Evolutionary conservation across 2,329 filamentous ascomycete genomes (phyloP).

Genomic region (Pseudocercospora eumusae): DNA sequence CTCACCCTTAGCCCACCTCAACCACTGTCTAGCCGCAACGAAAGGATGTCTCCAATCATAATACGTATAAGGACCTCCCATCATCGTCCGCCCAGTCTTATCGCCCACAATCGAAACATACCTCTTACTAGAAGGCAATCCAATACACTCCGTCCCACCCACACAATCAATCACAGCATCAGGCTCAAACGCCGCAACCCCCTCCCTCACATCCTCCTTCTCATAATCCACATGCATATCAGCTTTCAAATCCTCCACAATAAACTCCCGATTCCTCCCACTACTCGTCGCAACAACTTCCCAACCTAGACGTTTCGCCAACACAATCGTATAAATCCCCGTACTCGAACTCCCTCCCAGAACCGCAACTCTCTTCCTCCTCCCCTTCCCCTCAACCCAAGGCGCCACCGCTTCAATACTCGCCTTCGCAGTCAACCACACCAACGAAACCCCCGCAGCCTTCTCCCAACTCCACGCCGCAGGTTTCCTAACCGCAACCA

Average conservation of each 20-base stretch:
- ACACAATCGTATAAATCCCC: slow-evolving; percentile 40
- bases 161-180: slow-evolving; percentile 63
- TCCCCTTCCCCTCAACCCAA: slow-evolving; percentile 30
- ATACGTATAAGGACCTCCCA: slow-evolving; percentile 40
- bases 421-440: slow-evolving; percentile 39
- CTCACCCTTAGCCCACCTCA: slow-evolving; percentile 45
- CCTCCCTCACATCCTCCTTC: slow-evolving; percentile 50
- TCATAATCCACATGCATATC: slow-evolving; percentile 66
- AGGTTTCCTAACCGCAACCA: slow-evolving; percentile 36
- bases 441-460: slow-evolving; percentile 37
- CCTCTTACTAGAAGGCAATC: slow-evolving; percentile 47
- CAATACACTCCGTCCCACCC: slow-evolving; percentile 45
- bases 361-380: slow-evolving; percentile 35
- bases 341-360: slow-evolving; percentile 37
- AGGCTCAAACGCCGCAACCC: slow-evolving; percentile 54
- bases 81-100: slow-evolving; percentile 38
- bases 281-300: slow-evolving; percentile 57
- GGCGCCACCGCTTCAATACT: slow-evolving; percentile 36
- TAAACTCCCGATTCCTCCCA: slow-evolving; percentile 58
- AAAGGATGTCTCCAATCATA: slow-evolving; percentile 33
- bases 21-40: slow-evolving; percentile 34
- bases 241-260: slow-evolving; percentile 57
- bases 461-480: slow-evolving; percentile 35
- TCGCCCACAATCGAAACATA: slow-evolving; percentile 51
- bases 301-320: slow-evolving; percentile 39